phyloP scores from a whole-genome alignment of 257 asterid species.

The Ballota nigra region DNA sequence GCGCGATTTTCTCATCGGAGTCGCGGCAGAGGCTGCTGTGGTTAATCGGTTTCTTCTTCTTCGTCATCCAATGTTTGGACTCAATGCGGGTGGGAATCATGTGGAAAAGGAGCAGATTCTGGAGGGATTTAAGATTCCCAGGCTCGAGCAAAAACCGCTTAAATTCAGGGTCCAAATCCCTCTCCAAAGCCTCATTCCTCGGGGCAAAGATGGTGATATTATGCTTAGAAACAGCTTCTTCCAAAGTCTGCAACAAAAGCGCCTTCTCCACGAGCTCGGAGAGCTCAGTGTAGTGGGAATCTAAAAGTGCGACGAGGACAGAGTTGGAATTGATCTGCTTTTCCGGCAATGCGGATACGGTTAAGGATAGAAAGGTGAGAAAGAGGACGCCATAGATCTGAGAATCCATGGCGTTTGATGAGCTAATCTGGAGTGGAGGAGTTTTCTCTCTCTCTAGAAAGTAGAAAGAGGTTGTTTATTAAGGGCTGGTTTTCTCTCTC shows the following conservation, averaged over 20 bases:
- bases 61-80: slow-evolving; percentile 38
- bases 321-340: slow-evolving; percentile 78
- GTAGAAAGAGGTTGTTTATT: not conserved
- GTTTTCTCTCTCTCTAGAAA: slow-evolving; percentile 29
- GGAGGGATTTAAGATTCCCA: slow-evolving; percentile 71
- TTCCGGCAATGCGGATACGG: slow-evolving; percentile 57
- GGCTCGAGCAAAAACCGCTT: slow-evolving; percentile 83
- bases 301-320: slow-evolving; percentile 81
- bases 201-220: slow-evolving; percentile 96
- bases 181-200: slow-evolving; percentile 68
- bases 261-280: slow-evolving; percentile 95
- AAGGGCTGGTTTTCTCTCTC: slow-evolving; percentile 4
- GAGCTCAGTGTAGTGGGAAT: slow-evolving; percentile 87
- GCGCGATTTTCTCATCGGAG: slow-evolving; percentile 42
- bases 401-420: slow-evolving; percentile 67
- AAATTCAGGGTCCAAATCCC: slow-evolving; percentile 90
- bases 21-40: slow-evolving; percentile 56
- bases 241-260: slow-evolving; percentile 70
- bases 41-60: not conserved
- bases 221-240: slow-evolving; percentile 69
- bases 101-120: slow-evolving; percentile 69
- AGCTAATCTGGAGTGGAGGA: not conserved
- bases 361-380: slow-evolving; percentile 20
- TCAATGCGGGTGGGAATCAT: slow-evolving; percentile 81
- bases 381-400: slow-evolving; percentile 76